These are phyloP conservation scores for Colletotrichum viniferum DNA, from an alignment of 2,329 filamentous ascomycete genomes.

Conservation along the genomic window DNA sequence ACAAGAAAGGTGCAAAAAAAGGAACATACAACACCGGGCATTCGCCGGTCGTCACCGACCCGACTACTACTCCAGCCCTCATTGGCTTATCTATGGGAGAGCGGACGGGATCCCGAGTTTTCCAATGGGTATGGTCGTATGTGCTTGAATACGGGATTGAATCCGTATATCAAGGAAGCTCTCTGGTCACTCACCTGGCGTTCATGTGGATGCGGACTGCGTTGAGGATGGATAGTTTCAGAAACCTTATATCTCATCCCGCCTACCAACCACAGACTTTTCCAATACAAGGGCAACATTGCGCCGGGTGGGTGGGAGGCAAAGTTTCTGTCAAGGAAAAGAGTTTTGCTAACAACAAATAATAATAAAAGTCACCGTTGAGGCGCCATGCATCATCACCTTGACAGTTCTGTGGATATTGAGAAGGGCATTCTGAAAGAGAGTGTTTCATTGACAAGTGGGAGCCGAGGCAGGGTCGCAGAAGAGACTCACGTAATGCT, in stretches of 20 bases:
- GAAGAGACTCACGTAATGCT: background rate
- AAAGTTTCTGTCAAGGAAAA: background rate
- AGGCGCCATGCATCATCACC: background rate
- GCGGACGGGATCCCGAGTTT: background rate
- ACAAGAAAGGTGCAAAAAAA: background rate
- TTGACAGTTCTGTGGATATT: background rate
- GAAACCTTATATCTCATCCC: background rate
- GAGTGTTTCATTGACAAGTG: background rate
- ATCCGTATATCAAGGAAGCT: background rate
- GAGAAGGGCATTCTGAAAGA: background rate
- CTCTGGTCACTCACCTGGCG: too few species aligned
- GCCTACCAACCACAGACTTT: background rate
- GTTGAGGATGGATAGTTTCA: background rate
- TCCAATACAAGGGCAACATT: background rate
- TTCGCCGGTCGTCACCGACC: background rate
- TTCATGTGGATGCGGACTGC: background rate
- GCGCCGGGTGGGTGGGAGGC: background rate
- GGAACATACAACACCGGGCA: background rate
- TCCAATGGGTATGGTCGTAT: background rate
- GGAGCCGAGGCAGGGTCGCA: background rate
- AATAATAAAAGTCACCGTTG: background rate
- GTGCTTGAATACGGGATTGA: rapidly evolving
- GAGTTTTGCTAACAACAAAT: background rate
- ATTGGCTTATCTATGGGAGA: background rate
- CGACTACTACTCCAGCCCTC: too few species aligned